phyloP scores from a whole-genome alignment of 177 flowering plant genomes.

The Vitis hybrid region DNA sequence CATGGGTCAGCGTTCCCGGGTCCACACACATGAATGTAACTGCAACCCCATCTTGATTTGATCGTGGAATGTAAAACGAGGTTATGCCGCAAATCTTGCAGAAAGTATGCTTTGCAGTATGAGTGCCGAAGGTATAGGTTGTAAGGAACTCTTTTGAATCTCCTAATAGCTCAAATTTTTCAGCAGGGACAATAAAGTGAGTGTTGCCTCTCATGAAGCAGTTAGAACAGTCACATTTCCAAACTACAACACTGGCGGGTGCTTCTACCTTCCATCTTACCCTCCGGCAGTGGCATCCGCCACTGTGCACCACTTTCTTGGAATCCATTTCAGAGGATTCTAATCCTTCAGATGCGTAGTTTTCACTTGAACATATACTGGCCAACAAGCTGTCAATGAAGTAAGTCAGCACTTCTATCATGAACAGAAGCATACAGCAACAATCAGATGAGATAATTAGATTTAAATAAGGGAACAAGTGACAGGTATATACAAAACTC shows the following conservation, averaged over 20 bases:
- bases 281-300: slow-evolving; percentile 78
- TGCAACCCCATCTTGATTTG: slow-evolving; percentile 78
- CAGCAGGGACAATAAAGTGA: slow-evolving; percentile 70
- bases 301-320: slow-evolving; percentile 44
- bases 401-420: too few relatives aligned
- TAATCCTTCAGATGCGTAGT: neutral
- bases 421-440: too few relatives aligned
- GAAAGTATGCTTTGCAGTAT: slow-evolving; percentile 82
- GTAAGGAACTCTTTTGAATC: slow-evolving; percentile 60
- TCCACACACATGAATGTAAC: slow-evolving; percentile 62
- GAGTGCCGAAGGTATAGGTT: slow-evolving; percentile 84
- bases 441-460: too few relatives aligned
- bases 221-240: slow-evolving; percentile 79
- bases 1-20: slow-evolving; percentile 63
- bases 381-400: too few relatives aligned
- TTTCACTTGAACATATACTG: too few relatives aligned
- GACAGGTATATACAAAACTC: too few relatives aligned
- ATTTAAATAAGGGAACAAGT: too few relatives aligned
- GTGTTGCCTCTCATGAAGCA: slow-evolving; percentile 79
- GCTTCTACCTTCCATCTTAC: slow-evolving; percentile 72
- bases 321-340: slow-evolving; percentile 31
- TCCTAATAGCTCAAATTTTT: slow-evolving; percentile 51
- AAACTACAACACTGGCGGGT: slow-evolving; percentile 54
- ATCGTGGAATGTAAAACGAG: slow-evolving; percentile 71
- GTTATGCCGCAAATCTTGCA: slow-evolving; percentile 90